Percentiles rank a stretch among this genome's conserved stretches.
Evolutionary conservation across 2,329 filamentous ascomycete species (phyloP).

Genomic region (Clonostachys solani): DNA sequence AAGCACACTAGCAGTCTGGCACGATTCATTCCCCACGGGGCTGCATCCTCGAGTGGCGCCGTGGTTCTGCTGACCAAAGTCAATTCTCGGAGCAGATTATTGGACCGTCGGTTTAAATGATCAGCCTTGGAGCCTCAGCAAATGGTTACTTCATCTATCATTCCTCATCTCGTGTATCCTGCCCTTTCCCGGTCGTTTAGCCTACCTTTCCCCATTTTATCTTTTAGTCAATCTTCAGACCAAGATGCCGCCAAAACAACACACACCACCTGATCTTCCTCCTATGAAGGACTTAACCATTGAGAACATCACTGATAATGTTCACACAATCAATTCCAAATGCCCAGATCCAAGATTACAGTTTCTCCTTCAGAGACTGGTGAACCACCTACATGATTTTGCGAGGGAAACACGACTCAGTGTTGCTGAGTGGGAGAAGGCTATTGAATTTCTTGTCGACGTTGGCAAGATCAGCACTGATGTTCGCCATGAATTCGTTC

Average conservation of each 20-base stretch:
- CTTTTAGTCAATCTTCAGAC: no score
- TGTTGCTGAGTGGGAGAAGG: conserved; percentile 69
- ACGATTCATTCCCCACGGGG: no score
- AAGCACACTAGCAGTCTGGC: no score
- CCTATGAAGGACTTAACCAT: conserved; percentile 53
- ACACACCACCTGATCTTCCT: conserved; percentile 1
- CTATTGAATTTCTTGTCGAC: conserved; percentile 63
- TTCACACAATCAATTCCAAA: conserved; percentile 65
- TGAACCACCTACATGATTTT: conserved; percentile 72
- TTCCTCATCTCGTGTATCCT: no score
- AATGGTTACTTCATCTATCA: no score
- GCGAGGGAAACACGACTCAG: conserved; percentile 70
- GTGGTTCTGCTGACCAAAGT: no score
- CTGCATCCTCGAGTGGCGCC: no score
- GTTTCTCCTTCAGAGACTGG: conserved; percentile 65
- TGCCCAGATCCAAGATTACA: conserved; percentile 56
- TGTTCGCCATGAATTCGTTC: conserved; percentile 71
- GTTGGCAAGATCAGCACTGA: conserved; percentile 67
- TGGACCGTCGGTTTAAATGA: no score
- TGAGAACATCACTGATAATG: conserved; percentile 72
- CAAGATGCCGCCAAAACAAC: not conserved
- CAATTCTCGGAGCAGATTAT: no score
- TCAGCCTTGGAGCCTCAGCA: no score
- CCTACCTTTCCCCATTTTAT: no score
- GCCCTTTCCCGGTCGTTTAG: no score